Conservation (phyloP, 257 asterid genomes). For the Eustoma russellianum region DNA sequence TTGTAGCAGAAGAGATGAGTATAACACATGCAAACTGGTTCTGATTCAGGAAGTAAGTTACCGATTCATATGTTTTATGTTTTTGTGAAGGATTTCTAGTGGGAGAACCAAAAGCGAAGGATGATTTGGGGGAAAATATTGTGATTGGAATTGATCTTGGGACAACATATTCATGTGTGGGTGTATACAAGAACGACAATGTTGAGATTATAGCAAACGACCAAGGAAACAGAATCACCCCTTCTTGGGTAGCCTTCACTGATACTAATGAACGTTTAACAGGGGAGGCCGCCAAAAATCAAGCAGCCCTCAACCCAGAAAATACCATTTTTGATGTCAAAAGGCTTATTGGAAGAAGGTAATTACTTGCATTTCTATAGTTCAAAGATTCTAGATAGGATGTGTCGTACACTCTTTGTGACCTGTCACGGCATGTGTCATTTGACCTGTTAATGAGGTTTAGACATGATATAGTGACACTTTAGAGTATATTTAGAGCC, state of each 20-base stretch:
- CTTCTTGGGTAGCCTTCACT: constrained; percentile 9
- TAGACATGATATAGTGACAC: too few relatives aligned
- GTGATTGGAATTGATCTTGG: constrained; percentile 10
- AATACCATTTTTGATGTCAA: constrained; percentile 10
- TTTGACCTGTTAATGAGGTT: too few relatives aligned
- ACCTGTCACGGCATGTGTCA: too few relatives aligned
- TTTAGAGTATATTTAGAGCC: too few relatives aligned
- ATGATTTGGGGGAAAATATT: not conserved
- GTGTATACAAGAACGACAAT: constrained; percentile 7
- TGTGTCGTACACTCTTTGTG: too few relatives aligned
- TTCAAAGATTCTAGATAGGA: too few relatives aligned
- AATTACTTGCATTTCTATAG: not conserved
- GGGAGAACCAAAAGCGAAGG: not conserved
- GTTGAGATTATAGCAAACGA: constrained; percentile 9
- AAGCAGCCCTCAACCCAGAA: constrained; percentile 15
- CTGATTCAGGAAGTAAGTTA: too few relatives aligned
- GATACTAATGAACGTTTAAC: constrained; percentile 1
- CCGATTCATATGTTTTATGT: too few relatives aligned
- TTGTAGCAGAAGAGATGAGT: too few relatives aligned
- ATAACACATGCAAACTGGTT: too few relatives aligned
- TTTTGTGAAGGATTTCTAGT: not conserved
- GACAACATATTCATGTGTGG: constrained; percentile 13
- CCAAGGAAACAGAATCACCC: constrained; percentile 7
- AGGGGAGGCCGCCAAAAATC: constrained; percentile 13
- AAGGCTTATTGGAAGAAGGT: constrained; percentile 16